Evolutionary conservation across 148 eudicot genomes (phyloP), one percentile per base, ranked within the genome.

Genomic region (Selenicereus undatus): DNA sequence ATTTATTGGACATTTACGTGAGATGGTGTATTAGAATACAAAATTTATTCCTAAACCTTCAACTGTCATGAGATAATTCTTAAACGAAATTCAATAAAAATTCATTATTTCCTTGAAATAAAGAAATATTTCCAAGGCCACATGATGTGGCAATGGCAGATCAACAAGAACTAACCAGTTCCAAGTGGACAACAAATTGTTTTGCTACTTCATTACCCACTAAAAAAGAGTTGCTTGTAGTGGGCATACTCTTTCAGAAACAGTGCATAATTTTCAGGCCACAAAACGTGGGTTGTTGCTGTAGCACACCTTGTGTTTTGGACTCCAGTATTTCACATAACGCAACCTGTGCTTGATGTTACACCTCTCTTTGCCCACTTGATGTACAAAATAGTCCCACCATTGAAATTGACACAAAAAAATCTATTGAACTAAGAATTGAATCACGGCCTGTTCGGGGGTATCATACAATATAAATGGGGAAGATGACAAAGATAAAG

Each of bases 321-420:
- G 22, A 0, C 6, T 73, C 52, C 4, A n/a, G 27, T 73, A 27
- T 43, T 73, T 42, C n/a, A 73, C 56, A 32, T 17, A 24, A 73
- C 76, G 30, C 54, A 42, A 73, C 50, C 76, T 22, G 8, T 20
- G 54, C 21, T 9, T 39, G 75, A 73, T 73, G 75, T 73, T 73
- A 73, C 75, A 73, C 4, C 74, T 71, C 39, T 36, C 13, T 71
- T 20, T 71, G 74, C 76, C 56, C 56, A 43, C 54, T 39, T 42
- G 17, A n/a, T 12, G 29, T 1, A 39, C 74, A 35, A 35, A 30
- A 35, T 8, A 10, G 45, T 39, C 43, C 8, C 43, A 4, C 8
- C 43, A 39, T 4, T 39, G 43, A 39, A 39, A 39, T 21, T n/a
- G 17, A 22, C 50, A 72, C 48, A 8, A 13, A n/a, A 39, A 18